Conservation (phyloP, 1,139 yeast genomes). For the Suhomyces bokatorum region DNA sequence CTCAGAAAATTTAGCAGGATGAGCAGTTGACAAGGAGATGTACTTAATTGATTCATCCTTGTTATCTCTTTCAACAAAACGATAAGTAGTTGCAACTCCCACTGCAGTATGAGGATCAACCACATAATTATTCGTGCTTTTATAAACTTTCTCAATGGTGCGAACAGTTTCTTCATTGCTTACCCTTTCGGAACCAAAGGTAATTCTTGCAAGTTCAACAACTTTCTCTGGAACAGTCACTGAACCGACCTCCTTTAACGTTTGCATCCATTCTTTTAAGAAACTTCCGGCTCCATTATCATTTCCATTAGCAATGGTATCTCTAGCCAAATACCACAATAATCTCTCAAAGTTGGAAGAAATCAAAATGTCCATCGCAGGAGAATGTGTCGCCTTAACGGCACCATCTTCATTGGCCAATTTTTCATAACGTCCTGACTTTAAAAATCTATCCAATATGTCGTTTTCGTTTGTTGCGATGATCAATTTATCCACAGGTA, state of each 20-base stretch:
- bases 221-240: conserved; percentile 70
- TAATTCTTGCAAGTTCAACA: conserved; percentile 61
- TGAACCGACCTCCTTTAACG: conserved; percentile 73
- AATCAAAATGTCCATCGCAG: conserved; percentile 97
- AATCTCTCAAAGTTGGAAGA: conserved; percentile 95
- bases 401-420: conserved; percentile 46
- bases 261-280: conserved; percentile 74
- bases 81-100: conserved; percentile 78
- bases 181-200: conserved; percentile 80
- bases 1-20: conserved; percentile 96
- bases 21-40: conserved; percentile 92
- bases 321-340: conserved; percentile 89
- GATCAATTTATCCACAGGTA: conserved; percentile 81
- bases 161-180: conserved; percentile 71
- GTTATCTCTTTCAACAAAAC: conserved; percentile 53
- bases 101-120: conserved; percentile 97
- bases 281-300: conserved; percentile 74
- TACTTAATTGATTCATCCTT: conserved; percentile 49
- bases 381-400: conserved; percentile 89
- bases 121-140: conserved; percentile 67
- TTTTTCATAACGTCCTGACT: conserved; percentile 80
- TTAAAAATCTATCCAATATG: conserved; percentile 87
- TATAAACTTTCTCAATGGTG: conserved; percentile 73
- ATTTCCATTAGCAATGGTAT: conserved; percentile 52
- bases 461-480: conserved; percentile 97